Percentiles rank a stretch among this genome's conserved stretches.
Conservation (phyloP, 805 yeast genomes). For the Kluyveromyces wickerhamii region DNA sequence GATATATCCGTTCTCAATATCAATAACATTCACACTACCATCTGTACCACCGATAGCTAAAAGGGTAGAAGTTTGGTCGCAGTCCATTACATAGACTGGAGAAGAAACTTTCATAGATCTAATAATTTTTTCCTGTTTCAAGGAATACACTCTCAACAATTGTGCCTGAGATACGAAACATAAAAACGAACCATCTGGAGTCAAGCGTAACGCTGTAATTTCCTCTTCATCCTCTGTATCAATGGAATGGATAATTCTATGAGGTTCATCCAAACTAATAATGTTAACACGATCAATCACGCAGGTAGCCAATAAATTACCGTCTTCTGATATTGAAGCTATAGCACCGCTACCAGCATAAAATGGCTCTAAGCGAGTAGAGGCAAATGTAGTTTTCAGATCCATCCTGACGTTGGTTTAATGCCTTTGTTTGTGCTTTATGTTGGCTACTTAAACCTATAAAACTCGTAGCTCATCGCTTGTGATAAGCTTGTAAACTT, state of each 20-base stretch:
- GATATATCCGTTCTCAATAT: constrained; percentile 74
- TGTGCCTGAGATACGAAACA: constrained; percentile 80
- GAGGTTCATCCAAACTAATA: constrained; percentile 45
- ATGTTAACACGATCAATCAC: constrained; percentile 69
- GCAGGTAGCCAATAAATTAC: constrained; percentile 66
- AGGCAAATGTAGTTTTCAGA: constrained; percentile 28
- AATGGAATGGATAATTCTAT: constrained; percentile 40
- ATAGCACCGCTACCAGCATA: constrained; percentile 74
- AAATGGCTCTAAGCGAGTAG: constrained; percentile 60
- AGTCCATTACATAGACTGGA: constrained; percentile 71
- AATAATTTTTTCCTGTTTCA: constrained; percentile 30
- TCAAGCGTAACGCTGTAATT: constrained; percentile 63
- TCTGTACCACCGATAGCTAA: constrained; percentile 95
- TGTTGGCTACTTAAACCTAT: too few relatives aligned
- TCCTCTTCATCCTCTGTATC: constrained; percentile 79
- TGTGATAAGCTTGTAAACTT: constrained; percentile 6
- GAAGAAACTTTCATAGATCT: constrained; percentile 58
- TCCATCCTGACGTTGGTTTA: constrained; percentile 19
- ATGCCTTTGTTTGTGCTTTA: background rate
- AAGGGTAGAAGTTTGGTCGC: constrained; percentile 74
- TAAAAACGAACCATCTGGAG: constrained; percentile 66
- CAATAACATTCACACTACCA: constrained; percentile 88
- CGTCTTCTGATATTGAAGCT: constrained; percentile 59
- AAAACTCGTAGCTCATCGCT: background rate
- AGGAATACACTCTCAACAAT: constrained; percentile 56